Conservation (phyloP, 2,329 filamentous ascomycete species). For the Venturia pyrina region DNA sequence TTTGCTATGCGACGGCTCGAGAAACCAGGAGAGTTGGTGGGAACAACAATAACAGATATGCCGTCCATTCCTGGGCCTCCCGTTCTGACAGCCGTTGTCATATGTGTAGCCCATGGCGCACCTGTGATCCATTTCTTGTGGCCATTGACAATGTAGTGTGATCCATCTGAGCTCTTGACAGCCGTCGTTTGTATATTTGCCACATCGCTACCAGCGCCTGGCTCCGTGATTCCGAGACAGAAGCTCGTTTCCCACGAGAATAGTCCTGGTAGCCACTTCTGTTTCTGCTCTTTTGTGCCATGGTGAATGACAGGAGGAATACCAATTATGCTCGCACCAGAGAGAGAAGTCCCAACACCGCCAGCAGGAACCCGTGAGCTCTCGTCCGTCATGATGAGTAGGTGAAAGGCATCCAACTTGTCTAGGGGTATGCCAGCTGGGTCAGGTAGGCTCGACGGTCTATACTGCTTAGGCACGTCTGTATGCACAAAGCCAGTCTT, state of each 20-base stretch:
- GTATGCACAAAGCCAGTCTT: conserved; percentile 32
- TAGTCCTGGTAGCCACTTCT: conserved; percentile 48
- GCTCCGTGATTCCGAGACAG: conserved; percentile 57
- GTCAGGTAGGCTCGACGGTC: conserved; percentile 28
- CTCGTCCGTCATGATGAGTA: conserved; percentile 47
- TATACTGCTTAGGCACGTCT: conserved; percentile 34
- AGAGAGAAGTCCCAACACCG: conserved; percentile 48
- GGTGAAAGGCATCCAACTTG: conserved; percentile 29
- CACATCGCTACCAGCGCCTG: conserved; percentile 48
- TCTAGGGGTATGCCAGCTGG: conserved; percentile 28
- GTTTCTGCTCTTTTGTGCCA: conserved; percentile 50
- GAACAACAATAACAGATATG: conserved; percentile 49
- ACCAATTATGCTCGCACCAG: conserved; percentile 52
- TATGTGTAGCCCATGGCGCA: conserved; percentile 49
- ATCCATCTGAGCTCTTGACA: conserved; percentile 63
- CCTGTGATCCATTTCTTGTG: conserved; percentile 62
- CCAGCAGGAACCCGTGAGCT: conserved; percentile 41
- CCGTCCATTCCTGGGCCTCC: conserved; percentile 44
- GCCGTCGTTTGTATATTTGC: conserved; percentile 54
- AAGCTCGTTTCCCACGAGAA: conserved; percentile 51
- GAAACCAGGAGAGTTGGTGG: conserved; percentile 41
- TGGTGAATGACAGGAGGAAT: conserved; percentile 54
- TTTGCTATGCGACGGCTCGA: conserved; percentile 48
- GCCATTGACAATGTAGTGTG: conserved; percentile 58
- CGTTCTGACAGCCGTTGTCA: conserved; percentile 53